Percentiles rank a stretch among this genome's conserved stretches.
phyloP scores from a whole-genome alignment of 1,139 yeast genomes.

The Taiozyma sp. region DNA sequence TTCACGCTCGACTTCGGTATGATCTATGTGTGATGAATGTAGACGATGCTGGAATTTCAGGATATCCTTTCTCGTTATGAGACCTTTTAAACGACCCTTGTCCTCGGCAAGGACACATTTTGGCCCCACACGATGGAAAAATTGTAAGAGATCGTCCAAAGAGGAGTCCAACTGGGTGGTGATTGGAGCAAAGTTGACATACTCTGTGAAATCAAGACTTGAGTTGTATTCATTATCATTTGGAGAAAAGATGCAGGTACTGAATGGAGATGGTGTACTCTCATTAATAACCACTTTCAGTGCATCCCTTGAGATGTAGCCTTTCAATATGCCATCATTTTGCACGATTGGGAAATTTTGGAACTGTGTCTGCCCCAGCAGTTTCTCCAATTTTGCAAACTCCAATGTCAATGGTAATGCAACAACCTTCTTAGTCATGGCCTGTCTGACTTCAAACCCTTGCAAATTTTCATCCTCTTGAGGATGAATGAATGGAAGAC shows the following conservation, averaged over 20 bases:
- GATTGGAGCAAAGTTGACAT: constrained; percentile 59
- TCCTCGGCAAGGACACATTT: constrained; percentile 63
- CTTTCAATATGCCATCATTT: constrained; percentile 20
- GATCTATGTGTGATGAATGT: constrained; percentile 11
- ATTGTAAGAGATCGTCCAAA: constrained; percentile 58
- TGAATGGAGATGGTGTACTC: neutral
- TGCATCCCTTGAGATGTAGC: constrained; percentile 19
- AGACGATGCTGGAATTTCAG: constrained; percentile 38
- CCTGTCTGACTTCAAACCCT: constrained; percentile 48
- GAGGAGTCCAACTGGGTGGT: constrained; percentile 51
- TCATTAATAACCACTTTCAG: constrained; percentile 7
- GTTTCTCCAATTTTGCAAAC: constrained; percentile 23
- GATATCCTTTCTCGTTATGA: constrained; percentile 68
- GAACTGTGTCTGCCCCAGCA: constrained; percentile 36
- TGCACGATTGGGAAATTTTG: constrained; percentile 55
- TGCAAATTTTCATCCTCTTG: constrained; percentile 58
- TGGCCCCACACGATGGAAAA: constrained; percentile 81
- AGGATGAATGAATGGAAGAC: constrained; percentile 79
- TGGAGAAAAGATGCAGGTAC: constrained; percentile 1
- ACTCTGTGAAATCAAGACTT: constrained; percentile 35
- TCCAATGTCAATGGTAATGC: constrained; percentile 42
- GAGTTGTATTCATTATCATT: constrained; percentile 16
- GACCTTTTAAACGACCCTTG: constrained; percentile 48
- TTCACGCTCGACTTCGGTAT: constrained; percentile 6
- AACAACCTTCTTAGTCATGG: constrained; percentile 58